phyloP scores from a whole-genome alignment of 2,329 filamentous ascomycete genomes.

The Beauveria asiatica region DNA sequence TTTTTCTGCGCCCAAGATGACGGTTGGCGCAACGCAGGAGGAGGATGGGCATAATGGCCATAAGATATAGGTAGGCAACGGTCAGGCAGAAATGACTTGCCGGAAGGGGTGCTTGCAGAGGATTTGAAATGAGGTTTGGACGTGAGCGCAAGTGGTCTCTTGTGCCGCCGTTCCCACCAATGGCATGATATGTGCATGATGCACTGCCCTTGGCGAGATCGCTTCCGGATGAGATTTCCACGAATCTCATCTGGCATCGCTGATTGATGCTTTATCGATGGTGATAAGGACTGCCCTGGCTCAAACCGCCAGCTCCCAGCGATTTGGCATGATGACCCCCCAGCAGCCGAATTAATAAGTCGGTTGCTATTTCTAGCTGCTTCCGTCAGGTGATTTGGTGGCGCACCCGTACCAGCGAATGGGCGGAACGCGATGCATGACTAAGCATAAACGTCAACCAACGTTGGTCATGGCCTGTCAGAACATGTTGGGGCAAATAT shows the following conservation, averaged over 20 bases:
- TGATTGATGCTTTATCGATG: neutral
- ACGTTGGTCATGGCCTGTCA: slow-evolving; percentile 3
- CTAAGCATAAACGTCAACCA: slow-evolving; percentile 4
- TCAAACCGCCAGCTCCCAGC: neutral
- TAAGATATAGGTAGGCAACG: neutral
- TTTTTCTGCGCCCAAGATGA: neutral
- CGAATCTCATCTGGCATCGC: neutral
- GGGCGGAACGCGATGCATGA: neutral
- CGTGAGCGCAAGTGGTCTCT: neutral
- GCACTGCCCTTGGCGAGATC: neutral
- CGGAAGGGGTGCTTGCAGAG: neutral
- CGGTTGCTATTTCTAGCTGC: slow-evolving; percentile 8
- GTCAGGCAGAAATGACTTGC: neutral
- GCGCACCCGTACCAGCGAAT: neutral
- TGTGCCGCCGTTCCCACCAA: neutral
- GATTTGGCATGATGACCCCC: neutral
- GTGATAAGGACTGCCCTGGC: neutral
- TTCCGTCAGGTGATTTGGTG: slow-evolving; percentile 10
- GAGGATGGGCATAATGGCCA: neutral
- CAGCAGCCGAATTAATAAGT: neutral
- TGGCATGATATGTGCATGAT: neutral
- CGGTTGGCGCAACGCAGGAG: neutral
- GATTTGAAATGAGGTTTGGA: neutral
- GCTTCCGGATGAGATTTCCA: neutral
- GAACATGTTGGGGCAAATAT: neutral